phyloP scores from a whole-genome alignment of 176 grass and related monocot species.

The Phyllostachys edulis region DNA sequence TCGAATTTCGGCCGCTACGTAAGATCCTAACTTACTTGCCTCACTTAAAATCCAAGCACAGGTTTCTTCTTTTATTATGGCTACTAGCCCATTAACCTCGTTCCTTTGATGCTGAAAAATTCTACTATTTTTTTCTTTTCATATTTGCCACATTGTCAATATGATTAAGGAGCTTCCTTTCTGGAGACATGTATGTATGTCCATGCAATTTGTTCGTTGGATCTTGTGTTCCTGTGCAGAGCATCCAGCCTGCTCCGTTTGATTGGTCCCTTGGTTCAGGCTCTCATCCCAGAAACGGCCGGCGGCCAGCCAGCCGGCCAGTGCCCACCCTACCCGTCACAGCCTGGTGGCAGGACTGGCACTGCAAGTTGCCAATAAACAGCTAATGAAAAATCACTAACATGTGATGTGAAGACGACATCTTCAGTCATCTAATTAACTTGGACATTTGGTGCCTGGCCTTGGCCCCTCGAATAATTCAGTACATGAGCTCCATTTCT shows the following conservation, averaged over 20 bases:
- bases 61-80: too few relatives aligned
- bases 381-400: not conserved
- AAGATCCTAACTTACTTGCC: too few relatives aligned
- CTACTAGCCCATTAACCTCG: too few relatives aligned
- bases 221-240: constrained; percentile 1
- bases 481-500: constrained; percentile 24
- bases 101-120: too few relatives aligned
- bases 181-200: not conserved
- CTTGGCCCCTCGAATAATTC: constrained; percentile 28
- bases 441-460: not conserved
- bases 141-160: too few relatives aligned
- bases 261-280: constrained; percentile 10
- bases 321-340: not conserved
- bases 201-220: constrained; percentile 11
- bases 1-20: too few relatives aligned
- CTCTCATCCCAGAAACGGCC: not conserved
- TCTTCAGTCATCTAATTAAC: constrained; percentile 34
- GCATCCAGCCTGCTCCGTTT: not conserved
- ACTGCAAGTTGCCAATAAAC: constrained; percentile 33
- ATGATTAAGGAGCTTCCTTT: not conserved
- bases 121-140: too few relatives aligned
- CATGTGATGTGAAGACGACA: constrained; percentile 40
- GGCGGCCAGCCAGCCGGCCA: not conserved
- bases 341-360: constrained; percentile 15
- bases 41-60: too few relatives aligned